These are phyloP conservation scores for Thinopyrum elongatum DNA, from an alignment of 176 grass and related monocot species.

Conservation along the genomic window DNA sequence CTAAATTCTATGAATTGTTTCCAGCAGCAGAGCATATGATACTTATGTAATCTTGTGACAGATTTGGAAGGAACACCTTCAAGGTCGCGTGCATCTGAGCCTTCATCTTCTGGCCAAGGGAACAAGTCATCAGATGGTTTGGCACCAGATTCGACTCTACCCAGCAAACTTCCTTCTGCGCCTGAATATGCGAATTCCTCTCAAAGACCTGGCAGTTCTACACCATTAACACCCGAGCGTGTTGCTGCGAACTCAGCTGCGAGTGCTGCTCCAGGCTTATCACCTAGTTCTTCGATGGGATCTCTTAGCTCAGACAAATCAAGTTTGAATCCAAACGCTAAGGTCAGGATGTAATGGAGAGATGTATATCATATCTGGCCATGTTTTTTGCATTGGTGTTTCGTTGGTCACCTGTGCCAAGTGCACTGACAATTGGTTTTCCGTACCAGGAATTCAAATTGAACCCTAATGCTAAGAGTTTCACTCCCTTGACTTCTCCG, in stretches of 20 bases:
- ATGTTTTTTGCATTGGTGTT: neutral
- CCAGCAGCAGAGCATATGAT: neutral
- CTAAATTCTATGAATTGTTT: constrained; percentile 6
- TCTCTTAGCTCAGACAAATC: constrained; percentile 62
- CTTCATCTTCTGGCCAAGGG: constrained; percentile 37
- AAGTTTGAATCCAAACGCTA: constrained; percentile 64
- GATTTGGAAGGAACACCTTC: constrained; percentile 36
- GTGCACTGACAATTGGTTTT: neutral
- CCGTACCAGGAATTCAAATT: constrained; percentile 65
- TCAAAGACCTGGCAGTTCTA: constrained; percentile 46
- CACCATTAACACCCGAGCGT: constrained; percentile 45
- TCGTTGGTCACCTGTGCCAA: neutral
- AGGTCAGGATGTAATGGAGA: constrained; percentile 34
- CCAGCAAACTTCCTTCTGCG: constrained; percentile 38
- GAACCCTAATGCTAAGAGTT: constrained; percentile 72
- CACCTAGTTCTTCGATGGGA: constrained; percentile 67
- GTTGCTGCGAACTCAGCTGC: constrained; percentile 47
- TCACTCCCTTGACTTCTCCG: constrained; percentile 46
- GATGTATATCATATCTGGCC: neutral
- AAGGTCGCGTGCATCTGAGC: constrained; percentile 38
- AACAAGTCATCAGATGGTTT: constrained; percentile 27
- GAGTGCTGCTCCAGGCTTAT: constrained; percentile 48
- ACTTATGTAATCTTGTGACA: constrained; percentile 16
- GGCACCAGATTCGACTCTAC: constrained; percentile 22
- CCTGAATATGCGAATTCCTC: constrained; percentile 34